These are phyloP conservation scores for Clavispora asparagi DNA, from an alignment of 805 yeast genomes.

Conservation along the genomic window DNA sequence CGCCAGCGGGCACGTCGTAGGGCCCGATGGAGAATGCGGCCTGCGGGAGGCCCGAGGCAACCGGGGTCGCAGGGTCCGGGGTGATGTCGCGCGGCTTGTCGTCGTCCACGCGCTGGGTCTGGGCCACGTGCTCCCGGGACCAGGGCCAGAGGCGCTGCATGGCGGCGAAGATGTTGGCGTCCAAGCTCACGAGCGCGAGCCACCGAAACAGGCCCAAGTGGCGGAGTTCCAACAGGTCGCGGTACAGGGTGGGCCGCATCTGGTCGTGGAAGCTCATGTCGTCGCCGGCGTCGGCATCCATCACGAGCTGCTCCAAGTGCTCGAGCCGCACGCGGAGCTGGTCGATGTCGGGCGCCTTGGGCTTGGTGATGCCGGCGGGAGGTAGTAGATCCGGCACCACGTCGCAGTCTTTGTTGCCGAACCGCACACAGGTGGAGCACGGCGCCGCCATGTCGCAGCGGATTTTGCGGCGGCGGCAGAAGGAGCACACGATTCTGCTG, in stretches of 20 bases:
- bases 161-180: not conserved
- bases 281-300: not conserved
- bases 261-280: not conserved
- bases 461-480: slow-evolving; percentile 40
- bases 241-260: not conserved
- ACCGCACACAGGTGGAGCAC: slow-evolving; percentile 19
- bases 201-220: slow-evolving; percentile 3
- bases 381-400: slow-evolving; percentile 4
- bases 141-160: not conserved
- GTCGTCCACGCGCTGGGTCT: too few species aligned
- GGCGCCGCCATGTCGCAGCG: slow-evolving; percentile 32
- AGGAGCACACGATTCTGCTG: slow-evolving; percentile 43
- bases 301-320: not conserved
- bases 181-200: not conserved
- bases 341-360: not conserved
- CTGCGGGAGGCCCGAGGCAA: too few species aligned
- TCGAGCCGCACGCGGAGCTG: not conserved
- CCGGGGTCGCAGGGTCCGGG: too few species aligned
- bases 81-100: not conserved
- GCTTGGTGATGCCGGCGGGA: not conserved
- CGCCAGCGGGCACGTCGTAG: not conserved
- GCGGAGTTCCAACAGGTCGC: not conserved
- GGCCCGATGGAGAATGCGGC: not conserved
- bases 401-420: slow-evolving; percentile 13
- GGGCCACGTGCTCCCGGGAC: not conserved